Base-by-base conservation (phyloP, 73 alveolate genomes). In the Paraurostyla sp. region DNA sequence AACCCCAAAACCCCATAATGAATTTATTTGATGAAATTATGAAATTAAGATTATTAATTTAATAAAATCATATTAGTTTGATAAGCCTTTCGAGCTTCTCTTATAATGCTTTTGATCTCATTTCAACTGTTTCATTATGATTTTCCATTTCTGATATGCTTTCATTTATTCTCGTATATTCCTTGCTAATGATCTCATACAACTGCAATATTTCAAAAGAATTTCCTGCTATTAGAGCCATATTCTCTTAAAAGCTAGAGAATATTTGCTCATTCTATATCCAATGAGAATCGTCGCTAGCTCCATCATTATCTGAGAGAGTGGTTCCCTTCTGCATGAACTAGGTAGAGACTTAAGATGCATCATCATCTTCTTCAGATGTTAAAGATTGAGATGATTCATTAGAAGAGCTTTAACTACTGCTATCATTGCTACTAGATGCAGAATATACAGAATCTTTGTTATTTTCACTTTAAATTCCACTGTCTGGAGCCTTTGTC, bases 161-260 rank as follows among this genome's bases (percentile, higher is more conserved):
- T 71, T 45, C n/a, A 48, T 45, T 50, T 2, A 73, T 73, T 43
- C 46, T 73, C 3, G 68, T 57, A 73, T 73, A 50, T 22, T 73
- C 87, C 38, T 48, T 50, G 71, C 68, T 45, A 7, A 73, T 73
- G 71, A 73, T 73, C 56, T 73, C 68, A 50, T 73, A 73, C 38
- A 73, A 71, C 41, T 73, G 48, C 56, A 48, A 48, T 23, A 73
- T 73, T 71, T 73, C 87, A 27, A 73, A 73, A 6, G 87, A 73
- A 49, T 73, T 73, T 0, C 73, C 87, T 13, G 87, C 87, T 16
- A 73, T 73, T 16, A 73, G 35, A 23, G 87, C 87, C 87, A 73
- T 73, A 27, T 73, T 73, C 71, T 73, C 87, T 48, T 73, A 38
- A 50, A 73, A 50, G 27, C 52, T 50, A 22, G 25, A 43, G 87